These are phyloP conservation scores for Paraphoma chrysanthemicola DNA, from an alignment of 2,329 filamentous ascomycete species.

Conservation along the genomic window DNA sequence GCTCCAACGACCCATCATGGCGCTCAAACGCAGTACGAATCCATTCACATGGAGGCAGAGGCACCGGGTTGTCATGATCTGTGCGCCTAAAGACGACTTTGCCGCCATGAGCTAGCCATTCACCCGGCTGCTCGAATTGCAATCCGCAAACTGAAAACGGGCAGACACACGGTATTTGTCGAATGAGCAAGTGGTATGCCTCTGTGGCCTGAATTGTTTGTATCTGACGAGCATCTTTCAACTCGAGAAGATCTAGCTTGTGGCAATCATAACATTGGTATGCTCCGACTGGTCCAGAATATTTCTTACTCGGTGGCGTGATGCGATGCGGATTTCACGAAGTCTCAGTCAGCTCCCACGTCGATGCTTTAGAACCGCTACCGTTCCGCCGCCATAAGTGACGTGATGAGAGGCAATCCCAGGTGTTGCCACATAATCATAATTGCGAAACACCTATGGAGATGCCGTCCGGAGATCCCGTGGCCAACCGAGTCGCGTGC, in stretches of 20 bases:
- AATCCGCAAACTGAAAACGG: not conserved
- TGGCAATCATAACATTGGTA: conserved; percentile 1
- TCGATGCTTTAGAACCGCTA: not conserved
- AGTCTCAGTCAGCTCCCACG: conserved; percentile 2
- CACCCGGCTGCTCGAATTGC: not conserved
- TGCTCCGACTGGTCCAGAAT: conserved; percentile 7
- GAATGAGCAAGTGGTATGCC: conserved; percentile 4
- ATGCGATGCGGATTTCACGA: conserved; percentile 1
- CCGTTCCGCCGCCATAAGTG: not conserved
- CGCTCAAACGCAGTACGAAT: not conserved
- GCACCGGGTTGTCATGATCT: too few species aligned
- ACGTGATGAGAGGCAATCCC: not conserved
- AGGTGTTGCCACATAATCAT: not conserved
- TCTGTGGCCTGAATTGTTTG: conserved; percentile 4
- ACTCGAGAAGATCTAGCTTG: not conserved
- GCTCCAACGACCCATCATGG: conserved; percentile 1
- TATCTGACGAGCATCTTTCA: not conserved
- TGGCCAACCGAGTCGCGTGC: too few species aligned
- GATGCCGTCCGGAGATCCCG: too few species aligned
- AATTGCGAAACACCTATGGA: too few species aligned
- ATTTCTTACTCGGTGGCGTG: conserved; percentile 4
- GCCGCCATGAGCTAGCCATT: conserved; percentile 1
- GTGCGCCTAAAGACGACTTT: not conserved
- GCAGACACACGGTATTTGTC: conserved; percentile 3
- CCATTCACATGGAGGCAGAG: too few species aligned